Evolutionary conservation across 2,329 filamentous ascomycete genomes (phyloP).

Genomic region (Neurospora sp.): DNA sequence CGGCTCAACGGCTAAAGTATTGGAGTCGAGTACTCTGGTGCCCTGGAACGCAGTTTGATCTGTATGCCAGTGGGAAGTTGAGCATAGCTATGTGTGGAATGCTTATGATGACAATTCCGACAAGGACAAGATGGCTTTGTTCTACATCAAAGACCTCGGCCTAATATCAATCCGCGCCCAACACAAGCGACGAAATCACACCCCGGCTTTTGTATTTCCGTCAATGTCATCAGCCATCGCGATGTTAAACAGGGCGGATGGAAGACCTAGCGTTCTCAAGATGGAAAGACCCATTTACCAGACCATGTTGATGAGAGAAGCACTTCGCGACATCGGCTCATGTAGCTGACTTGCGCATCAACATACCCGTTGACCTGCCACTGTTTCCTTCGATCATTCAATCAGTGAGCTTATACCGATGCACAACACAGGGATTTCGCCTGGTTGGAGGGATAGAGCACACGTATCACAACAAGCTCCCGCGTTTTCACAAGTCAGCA

Average conservation of each 20-base stretch:
- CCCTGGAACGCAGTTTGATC: neutral
- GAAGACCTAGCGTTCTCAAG: neutral
- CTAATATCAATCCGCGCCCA: neutral
- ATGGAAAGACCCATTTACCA: neutral
- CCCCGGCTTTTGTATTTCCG: neutral
- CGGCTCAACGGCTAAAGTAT: constrained; percentile 5
- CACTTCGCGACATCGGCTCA: neutral
- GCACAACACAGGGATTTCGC: neutral
- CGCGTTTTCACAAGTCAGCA: neutral
- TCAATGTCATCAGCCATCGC: neutral
- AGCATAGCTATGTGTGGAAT: neutral
- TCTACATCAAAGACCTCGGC: neutral
- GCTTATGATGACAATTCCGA: neutral
- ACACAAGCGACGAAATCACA: neutral
- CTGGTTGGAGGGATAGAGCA: neutral
- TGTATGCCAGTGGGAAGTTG: neutral
- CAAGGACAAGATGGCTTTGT: neutral
- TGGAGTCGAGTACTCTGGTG: neutral
- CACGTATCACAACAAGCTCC: neutral
- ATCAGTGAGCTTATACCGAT: neutral
- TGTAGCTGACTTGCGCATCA: neutral
- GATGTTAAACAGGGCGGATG: neutral
- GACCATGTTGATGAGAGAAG: neutral
- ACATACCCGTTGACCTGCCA: neutral
- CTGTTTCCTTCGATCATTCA: neutral